Conservation (phyloP, 306 rosid species). For the Inga leiocalycina region DNA sequence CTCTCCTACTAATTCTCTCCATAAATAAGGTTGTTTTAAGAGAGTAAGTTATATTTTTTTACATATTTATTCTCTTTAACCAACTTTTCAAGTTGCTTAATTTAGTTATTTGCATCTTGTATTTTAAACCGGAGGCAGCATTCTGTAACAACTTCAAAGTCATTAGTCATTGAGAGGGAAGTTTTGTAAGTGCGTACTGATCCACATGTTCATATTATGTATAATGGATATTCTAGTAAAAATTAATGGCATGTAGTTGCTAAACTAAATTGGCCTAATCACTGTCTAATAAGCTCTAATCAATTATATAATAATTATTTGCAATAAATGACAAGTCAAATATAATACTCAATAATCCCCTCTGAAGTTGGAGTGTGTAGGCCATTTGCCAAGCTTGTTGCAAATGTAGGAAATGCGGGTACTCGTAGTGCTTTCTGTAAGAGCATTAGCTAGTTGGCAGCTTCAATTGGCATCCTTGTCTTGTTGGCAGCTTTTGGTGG, state of each 20-base stretch:
- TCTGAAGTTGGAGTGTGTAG: background rate
- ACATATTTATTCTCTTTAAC: too few species aligned
- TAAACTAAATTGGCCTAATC: background rate
- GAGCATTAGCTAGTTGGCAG: background rate
- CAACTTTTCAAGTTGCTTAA: too few species aligned
- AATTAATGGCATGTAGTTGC: background rate
- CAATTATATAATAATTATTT: too few species aligned
- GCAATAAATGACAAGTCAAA: too few species aligned
- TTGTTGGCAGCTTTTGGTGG: background rate
- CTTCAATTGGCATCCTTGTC: background rate
- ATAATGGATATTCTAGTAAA: background rate
- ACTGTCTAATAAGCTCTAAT: background rate
- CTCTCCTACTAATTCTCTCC: too few species aligned
- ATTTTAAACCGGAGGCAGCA: too few species aligned
- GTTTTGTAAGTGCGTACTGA: background rate
- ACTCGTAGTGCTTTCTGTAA: background rate
- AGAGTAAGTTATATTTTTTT: too few species aligned
- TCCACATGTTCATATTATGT: background rate
- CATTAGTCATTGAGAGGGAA: background rate
- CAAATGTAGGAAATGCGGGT: background rate
- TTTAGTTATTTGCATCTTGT: too few species aligned
- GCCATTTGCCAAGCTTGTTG: background rate
- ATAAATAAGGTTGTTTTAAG: too few species aligned
- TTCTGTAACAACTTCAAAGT: background rate
- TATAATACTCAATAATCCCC: background rate